These are phyloP conservation scores for Fusarium albosuccineum DNA, from an alignment of 2,329 filamentous ascomycete species.

Conservation along the genomic window DNA sequence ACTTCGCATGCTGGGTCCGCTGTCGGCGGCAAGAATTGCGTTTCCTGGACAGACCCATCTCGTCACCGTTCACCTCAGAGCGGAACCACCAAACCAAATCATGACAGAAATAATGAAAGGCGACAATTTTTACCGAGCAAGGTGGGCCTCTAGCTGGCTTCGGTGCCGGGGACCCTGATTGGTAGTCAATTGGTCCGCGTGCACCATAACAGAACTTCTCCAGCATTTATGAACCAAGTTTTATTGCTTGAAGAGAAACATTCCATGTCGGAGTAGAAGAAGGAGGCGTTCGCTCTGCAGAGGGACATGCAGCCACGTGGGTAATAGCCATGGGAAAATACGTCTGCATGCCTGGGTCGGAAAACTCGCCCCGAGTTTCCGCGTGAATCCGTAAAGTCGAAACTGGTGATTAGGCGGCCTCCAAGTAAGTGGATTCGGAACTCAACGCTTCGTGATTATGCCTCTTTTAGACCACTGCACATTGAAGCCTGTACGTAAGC, in stretches of 20 bases:
- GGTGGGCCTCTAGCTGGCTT: conserved; percentile 19
- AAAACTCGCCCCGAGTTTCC: background rate
- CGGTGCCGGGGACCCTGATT: background rate
- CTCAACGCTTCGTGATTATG: background rate
- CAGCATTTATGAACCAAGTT: background rate
- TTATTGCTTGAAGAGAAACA: background rate
- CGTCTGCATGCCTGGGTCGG: background rate
- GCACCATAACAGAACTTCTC: background rate
- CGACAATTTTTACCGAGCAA: conserved; percentile 14
- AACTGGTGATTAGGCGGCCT: conserved; percentile 16
- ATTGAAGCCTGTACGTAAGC: conserved; percentile 1
- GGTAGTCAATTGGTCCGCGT: conserved; percentile 37
- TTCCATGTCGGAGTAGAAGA: background rate
- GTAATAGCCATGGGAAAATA: background rate
- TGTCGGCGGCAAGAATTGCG: conserved; percentile 37
- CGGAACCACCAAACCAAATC: conserved; percentile 23
- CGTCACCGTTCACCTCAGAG: conserved; percentile 18
- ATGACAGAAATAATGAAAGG: conserved; percentile 16
- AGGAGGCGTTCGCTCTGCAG: background rate
- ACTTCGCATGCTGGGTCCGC: conserved; percentile 30
- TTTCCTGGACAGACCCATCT: conserved; percentile 20
- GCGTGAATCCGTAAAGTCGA: background rate
- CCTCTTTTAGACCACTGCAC: conserved; percentile 13
- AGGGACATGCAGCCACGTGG: background rate
- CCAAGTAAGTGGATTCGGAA: background rate